Conservation (phyloP, 257 asterid genomes). For the Jasminum sambac region DNA sequence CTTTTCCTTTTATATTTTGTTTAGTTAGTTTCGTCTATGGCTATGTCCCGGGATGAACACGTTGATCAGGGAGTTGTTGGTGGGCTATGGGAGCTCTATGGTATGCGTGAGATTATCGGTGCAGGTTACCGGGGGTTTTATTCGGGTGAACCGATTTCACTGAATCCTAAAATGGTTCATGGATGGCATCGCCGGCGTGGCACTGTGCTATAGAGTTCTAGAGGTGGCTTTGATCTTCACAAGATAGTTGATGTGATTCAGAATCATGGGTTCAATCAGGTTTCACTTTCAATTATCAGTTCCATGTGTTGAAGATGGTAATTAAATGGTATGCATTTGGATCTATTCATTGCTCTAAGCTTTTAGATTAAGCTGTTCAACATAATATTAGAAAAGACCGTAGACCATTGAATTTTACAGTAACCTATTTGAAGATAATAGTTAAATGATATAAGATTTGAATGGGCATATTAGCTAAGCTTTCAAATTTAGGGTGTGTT, state of each 20-base stretch:
- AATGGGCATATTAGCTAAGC: no score
- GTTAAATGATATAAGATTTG: no score
- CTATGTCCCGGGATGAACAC: constrained; percentile 89
- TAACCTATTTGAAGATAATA: no score
- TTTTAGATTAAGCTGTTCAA: no score
- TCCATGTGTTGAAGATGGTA: no score
- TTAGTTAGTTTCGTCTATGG: no score
- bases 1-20: no score
- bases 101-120: constrained; percentile 61
- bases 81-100: constrained; percentile 75
- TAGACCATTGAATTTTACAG: no score
- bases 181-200: constrained; percentile 78
- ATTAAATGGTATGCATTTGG: no score
- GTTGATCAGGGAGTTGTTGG: constrained; percentile 80
- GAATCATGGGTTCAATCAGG: constrained; percentile 68
- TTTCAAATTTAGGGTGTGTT: no score
- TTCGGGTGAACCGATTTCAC: constrained; percentile 35
- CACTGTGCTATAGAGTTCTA: constrained; percentile 61
- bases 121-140: constrained; percentile 81
- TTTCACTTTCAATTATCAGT: neutral
- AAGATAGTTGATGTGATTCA: constrained; percentile 60
- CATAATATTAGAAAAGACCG: no score
- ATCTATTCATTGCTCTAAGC: no score
- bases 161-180: constrained; percentile 62
- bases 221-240: constrained; percentile 73